Conservation (phyloP, 371 early-diverging fungal species). For the Mucor piriformis region DNA sequence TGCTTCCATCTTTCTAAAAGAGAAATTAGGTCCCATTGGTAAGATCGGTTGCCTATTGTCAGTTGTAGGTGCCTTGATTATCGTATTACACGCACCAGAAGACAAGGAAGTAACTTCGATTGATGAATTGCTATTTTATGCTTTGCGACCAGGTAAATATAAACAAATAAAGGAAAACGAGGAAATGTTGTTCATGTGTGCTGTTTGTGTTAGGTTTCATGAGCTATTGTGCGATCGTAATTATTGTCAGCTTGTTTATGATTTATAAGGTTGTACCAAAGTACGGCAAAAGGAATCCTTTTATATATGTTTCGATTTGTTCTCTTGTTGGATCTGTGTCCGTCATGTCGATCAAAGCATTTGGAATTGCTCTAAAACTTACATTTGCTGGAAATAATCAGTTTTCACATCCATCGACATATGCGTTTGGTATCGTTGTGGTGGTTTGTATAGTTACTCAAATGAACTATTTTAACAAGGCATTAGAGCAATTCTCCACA, state of each 20-base stretch:
- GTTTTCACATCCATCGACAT: slow-evolving; percentile 83
- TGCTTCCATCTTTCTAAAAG: slow-evolving; percentile 63
- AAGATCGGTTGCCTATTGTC: slow-evolving; percentile 89
- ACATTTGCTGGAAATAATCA: slow-evolving; percentile 92
- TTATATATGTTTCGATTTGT: slow-evolving; percentile 87
- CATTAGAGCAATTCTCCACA: slow-evolving; percentile 86
- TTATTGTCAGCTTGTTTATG: slow-evolving; percentile 63
- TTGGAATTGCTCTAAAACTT: slow-evolving; percentile 91
- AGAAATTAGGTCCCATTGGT: slow-evolving; percentile 79
- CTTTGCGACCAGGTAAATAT: slow-evolving; percentile 19
- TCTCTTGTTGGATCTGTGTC: slow-evolving; percentile 88
- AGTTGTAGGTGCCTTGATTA: slow-evolving; percentile 84
- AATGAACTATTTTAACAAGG: slow-evolving; percentile 97
- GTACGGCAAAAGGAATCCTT: slow-evolving; percentile 77
- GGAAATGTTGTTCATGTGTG: slow-evolving; percentile 41
- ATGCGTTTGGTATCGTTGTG: slow-evolving; percentile 78
- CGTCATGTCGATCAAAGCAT: slow-evolving; percentile 90
- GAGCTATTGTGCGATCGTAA: slow-evolving; percentile 70
- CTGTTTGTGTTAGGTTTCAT: slow-evolving; percentile 64
- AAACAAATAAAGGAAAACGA: slow-evolving; percentile 59
- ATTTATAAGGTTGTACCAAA: slow-evolving; percentile 80
- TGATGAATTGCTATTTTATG: slow-evolving; percentile 64
- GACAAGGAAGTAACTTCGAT: slow-evolving; percentile 74
- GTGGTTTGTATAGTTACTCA: slow-evolving; percentile 83
- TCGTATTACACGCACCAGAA: slow-evolving; percentile 87